Evolutionary conservation across 257 asterid genomes (phyloP).

Genomic region (Solanum paucissectum): DNA sequence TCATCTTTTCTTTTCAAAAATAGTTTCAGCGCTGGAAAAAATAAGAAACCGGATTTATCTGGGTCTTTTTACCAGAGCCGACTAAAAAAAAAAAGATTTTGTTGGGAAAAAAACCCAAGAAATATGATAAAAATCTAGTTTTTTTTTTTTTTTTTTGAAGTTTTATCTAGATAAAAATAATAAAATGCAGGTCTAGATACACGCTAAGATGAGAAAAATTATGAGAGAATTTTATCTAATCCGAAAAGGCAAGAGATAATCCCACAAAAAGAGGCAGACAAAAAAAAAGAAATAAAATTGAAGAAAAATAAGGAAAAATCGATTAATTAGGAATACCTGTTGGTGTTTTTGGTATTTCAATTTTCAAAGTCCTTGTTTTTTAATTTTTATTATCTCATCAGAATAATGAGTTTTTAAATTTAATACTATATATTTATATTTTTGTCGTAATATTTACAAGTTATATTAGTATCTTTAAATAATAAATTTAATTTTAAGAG

Average conservation of each 20-base stretch:
- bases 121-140: neutral
- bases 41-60: neutral
- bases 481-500: too few relatives aligned
- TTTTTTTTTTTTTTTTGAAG: too few relatives aligned
- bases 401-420: too few relatives aligned
- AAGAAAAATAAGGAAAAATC: neutral
- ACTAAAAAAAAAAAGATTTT: neutral
- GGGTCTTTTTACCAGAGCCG: neutral
- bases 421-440: too few relatives aligned
- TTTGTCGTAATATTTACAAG: too few relatives aligned
- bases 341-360: neutral
- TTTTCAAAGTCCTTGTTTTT: neutral
- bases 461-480: too few relatives aligned
- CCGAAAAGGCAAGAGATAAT: neutral
- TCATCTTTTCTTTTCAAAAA: conserved; percentile 22
- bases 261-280: neutral
- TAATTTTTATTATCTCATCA: too few relatives aligned
- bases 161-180: neutral
- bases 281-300: neutral
- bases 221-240: neutral
- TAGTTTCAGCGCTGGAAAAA: neutral
- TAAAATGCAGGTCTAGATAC: neutral
- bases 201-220: neutral
- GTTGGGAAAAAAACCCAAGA: neutral
- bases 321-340: neutral